A percentile compares a stretch with the other conserved stretches of the same genome.
These are phyloP conservation scores for Favolaschia claudopus DNA, from an alignment of 768 basidiomycete species.

Conservation along the genomic window DNA sequence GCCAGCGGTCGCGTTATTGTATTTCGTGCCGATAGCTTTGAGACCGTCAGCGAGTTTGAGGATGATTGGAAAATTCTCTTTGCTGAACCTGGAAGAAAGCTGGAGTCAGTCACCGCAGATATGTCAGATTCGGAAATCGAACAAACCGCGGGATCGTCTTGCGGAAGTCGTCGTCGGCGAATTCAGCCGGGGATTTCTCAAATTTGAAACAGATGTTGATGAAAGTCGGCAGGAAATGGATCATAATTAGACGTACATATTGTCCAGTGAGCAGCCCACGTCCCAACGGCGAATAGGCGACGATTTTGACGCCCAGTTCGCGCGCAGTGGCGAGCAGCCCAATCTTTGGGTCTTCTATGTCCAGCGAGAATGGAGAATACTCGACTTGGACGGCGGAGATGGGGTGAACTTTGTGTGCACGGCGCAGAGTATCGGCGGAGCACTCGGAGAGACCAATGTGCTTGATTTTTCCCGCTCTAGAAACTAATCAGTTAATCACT, in stretches of 20 bases:
- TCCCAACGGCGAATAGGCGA: conserved; percentile 30
- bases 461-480: conserved; percentile 41
- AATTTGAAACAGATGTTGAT: background rate
- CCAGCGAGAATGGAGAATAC: conserved; percentile 45
- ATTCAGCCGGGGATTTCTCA: conserved; percentile 45
- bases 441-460: conserved; percentile 46
- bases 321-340: too few species aligned
- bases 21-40: conserved; percentile 43
- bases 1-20: conserved; percentile 50
- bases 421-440: conserved; percentile 38
- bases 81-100: conserved; percentile 37
- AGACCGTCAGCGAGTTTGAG: conserved; percentile 47
- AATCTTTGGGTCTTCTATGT: too few species aligned
- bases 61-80: conserved; percentile 55
- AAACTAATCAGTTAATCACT: too few species aligned
- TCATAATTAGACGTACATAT: conserved; percentile 36
- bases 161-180: conserved; percentile 50
- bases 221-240: background rate
- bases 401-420: conserved; percentile 42
- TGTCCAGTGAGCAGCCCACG: conserved; percentile 46
- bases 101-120: conserved; percentile 15
- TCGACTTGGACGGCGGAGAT: conserved; percentile 45
- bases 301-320: too few species aligned
- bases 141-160: conserved; percentile 40
- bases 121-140: too few species aligned